Conservation (phyloP, 371 early-diverging fungal species). For the Mucor plumbeus region DNA sequence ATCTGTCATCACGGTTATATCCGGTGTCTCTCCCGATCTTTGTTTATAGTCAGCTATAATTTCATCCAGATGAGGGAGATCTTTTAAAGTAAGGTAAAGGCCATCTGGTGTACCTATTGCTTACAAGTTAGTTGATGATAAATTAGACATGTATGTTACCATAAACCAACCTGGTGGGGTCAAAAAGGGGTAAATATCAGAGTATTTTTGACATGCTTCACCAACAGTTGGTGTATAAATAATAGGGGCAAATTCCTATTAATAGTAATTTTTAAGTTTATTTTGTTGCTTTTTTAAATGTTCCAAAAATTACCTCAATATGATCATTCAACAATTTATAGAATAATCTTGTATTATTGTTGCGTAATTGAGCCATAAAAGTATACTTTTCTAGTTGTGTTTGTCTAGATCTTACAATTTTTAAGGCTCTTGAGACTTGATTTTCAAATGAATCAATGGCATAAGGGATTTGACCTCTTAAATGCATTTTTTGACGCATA, state of each 20-base stretch:
- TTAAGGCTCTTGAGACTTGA: slow-evolving; percentile 76
- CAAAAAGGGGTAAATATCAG: slow-evolving; percentile 85
- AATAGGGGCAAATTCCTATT: slow-evolving; percentile 74
- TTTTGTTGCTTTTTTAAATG: background rate
- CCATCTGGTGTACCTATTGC: slow-evolving; percentile 66
- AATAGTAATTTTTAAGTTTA: slow-evolving; percentile 9
- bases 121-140: background rate
- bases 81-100: slow-evolving; percentile 81
- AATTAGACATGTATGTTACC: background rate
- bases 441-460: slow-evolving; percentile 71
- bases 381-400: slow-evolving; percentile 79
- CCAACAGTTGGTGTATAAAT: slow-evolving; percentile 95
- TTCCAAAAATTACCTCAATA: slow-evolving; percentile 59
- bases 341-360: slow-evolving; percentile 79
- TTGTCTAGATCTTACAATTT: slow-evolving; percentile 66
- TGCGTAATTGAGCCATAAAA: slow-evolving; percentile 81
- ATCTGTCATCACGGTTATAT: slow-evolving; percentile 91
- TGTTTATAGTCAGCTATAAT: slow-evolving; percentile 73
- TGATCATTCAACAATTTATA: slow-evolving; percentile 78
- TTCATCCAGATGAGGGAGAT: slow-evolving; percentile 71
- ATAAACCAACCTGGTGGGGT: slow-evolving; percentile 63
- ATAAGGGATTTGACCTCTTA: slow-evolving; percentile 74
- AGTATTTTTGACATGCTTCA: slow-evolving; percentile 87
- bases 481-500: slow-evolving; percentile 57
- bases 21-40: slow-evolving; percentile 49